Conservation (phyloP, 208 protist genomes). For the Trypanosoma congolense region DNA sequence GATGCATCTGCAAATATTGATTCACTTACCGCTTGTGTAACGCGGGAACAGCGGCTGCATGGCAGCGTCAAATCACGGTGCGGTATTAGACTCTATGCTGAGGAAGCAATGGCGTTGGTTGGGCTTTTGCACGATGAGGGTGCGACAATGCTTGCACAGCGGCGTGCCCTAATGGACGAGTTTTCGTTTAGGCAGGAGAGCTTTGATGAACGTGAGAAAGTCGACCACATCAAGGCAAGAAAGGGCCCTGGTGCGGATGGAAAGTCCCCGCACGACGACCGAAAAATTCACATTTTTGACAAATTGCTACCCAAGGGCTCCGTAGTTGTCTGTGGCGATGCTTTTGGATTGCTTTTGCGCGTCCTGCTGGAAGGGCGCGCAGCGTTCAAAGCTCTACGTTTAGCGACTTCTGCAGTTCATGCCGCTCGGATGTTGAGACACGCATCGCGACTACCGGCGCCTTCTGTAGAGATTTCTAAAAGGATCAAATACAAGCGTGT, state of each 20-base stretch:
- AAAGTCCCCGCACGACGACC: not conserved
- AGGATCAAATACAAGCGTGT: conserved; percentile 46
- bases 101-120: conserved; percentile 30
- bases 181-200: conserved; percentile 31
- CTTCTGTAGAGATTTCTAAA: conserved; percentile 28
- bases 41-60: conserved; percentile 11
- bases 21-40: conserved; percentile 2
- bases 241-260: conserved; percentile 4
- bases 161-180: conserved; percentile 26
- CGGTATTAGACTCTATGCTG: conserved; percentile 12
- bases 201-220: not conserved
- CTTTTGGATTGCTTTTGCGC: conserved; percentile 33
- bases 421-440: conserved; percentile 44
- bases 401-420: conserved; percentile 41
- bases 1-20: not conserved
- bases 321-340: conserved; percentile 30
- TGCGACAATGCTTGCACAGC: conserved; percentile 16
- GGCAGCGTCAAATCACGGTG: not conserved
- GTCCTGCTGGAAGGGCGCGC: conserved; percentile 32
- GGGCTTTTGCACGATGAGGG: conserved; percentile 38
- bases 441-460: conserved; percentile 34
- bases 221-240: not conserved
- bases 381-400: conserved; percentile 43
- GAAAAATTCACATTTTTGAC: conserved; percentile 30
- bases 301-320: conserved; percentile 42